Percentiles rank a stretch among this genome's conserved stretches.
Conservation (phyloP, 176 grass and related monocot genomes). For the Coix lacrymajobi region DNA sequence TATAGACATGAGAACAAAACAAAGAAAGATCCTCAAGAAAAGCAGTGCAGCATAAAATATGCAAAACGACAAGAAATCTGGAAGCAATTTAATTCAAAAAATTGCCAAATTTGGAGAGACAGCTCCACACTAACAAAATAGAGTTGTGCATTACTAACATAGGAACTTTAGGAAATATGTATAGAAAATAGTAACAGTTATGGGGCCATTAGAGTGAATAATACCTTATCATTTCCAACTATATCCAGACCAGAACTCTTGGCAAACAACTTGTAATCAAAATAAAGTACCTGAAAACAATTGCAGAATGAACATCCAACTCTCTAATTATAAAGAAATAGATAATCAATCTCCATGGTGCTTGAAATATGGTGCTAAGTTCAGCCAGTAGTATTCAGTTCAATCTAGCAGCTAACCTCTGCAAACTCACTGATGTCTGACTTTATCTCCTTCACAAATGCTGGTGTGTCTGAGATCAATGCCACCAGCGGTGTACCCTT, state of each 20-base stretch:
- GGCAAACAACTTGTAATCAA: constrained; percentile 73
- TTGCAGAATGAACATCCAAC: neutral
- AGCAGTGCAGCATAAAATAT: neutral
- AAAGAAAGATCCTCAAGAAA: neutral
- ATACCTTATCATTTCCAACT: constrained; percentile 54
- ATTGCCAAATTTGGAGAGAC: neutral
- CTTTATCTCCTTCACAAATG: constrained; percentile 68
- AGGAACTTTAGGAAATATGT: neutral
- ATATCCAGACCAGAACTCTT: constrained; percentile 31
- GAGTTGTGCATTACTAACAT: neutral
- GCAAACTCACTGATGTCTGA: constrained; percentile 68
- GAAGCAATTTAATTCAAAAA: neutral
- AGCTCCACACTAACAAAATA: neutral
- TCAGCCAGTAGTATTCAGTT: neutral
- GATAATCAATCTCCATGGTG: neutral
- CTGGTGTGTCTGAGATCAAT: constrained; percentile 78
- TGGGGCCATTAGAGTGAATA: neutral
- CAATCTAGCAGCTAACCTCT: constrained; percentile 56
- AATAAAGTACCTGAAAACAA: constrained; percentile 59
- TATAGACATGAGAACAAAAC: neutral
- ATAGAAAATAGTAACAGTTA: neutral
- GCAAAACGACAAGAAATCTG: neutral
- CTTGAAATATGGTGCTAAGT: neutral
- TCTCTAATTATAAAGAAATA: neutral
- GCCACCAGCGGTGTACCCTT: constrained; percentile 45